Base-by-base conservation (phyloP, 495 filamentous ascomycete genomes). In the Geoglossum glabrum region DNA sequence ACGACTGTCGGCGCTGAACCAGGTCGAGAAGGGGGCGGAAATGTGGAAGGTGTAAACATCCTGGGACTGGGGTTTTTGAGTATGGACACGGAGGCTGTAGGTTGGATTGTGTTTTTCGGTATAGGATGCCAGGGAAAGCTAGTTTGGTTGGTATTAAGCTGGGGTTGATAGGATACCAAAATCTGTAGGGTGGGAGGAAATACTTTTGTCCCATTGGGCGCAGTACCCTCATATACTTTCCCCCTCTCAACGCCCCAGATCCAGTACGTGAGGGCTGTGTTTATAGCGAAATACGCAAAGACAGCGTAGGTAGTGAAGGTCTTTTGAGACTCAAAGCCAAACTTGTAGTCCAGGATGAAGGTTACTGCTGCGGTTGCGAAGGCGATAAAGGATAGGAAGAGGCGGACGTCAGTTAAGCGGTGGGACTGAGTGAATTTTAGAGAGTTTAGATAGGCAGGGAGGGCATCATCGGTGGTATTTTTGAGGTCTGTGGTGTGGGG, bases 391-490 rank as follows among this genome's bases (percentile, higher is more conserved):
- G 93, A 90, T 0, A 98, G 69, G 0, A 74, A 71, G 43, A 97
- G 82, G 52, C 87, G 86, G 46, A 92, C 76, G 67, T 96, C 87
- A 63, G 80, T 79, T 49, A 90, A 81, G 59, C 66, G 73, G 75
- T 98, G 82, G 63, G 83, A 80, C 67, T 90, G 88, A 27, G 69
- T 75, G 76, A 93, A 96, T 59, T 79, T 75, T 43, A 96, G 82
- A 21, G 78, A 83, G 68, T 79, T 87, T 54, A 97, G 81, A 71
- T 96, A 96, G 70, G 88, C 85, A n/a, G 83, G 78, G 51, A 98
- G 80, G 57, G 88, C 86, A 66, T 98, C 92, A 74, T 98, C 92
- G 65, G 83, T 86, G 21, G 89, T 93, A 68, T 93, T 94, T 71
- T 97, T 97, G 58, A 98, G 83, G 67, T 95, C 92, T 95, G 13